Conservation (phyloP, 352 stramenopile genomes). For the Saprolegnia diclina region DNA sequence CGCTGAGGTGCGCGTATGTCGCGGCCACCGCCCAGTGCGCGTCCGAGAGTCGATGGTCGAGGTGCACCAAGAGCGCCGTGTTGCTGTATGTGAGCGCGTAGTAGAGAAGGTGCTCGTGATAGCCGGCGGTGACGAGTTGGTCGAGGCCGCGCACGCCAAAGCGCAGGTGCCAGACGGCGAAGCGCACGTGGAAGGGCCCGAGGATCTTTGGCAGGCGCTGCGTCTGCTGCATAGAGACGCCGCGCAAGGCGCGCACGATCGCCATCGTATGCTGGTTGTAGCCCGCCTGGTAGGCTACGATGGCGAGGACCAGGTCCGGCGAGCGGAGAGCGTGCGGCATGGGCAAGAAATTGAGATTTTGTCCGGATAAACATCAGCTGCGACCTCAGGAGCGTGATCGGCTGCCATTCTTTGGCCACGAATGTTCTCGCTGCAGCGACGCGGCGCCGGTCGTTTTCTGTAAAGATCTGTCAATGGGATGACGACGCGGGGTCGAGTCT, state of each 20-base stretch:
- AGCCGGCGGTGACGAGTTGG: not conserved
- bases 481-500: too few relatives aligned
- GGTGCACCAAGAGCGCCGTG: not conserved
- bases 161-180: not conserved
- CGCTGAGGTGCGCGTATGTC: not conserved
- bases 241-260: not conserved
- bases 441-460: too few relatives aligned
- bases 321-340: not conserved
- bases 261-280: not conserved
- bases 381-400: not conserved
- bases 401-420: not conserved
- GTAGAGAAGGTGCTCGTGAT: not conserved
- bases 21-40: not conserved
- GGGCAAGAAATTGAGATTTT: not conserved
- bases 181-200: not conserved
- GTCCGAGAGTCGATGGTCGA: not conserved
- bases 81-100: conserved; percentile 9
- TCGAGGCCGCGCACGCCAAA: not conserved
- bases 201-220: not conserved
- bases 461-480: too few relatives aligned
- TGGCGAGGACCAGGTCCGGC: conserved; percentile 3
- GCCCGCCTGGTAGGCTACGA: not conserved
- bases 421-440: not conserved
- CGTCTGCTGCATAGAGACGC: not conserved
- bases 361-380: not conserved